Evolutionary conservation across 2,329 filamentous ascomycete genomes (phyloP).

Genomic region (Nemania sp.): DNA sequence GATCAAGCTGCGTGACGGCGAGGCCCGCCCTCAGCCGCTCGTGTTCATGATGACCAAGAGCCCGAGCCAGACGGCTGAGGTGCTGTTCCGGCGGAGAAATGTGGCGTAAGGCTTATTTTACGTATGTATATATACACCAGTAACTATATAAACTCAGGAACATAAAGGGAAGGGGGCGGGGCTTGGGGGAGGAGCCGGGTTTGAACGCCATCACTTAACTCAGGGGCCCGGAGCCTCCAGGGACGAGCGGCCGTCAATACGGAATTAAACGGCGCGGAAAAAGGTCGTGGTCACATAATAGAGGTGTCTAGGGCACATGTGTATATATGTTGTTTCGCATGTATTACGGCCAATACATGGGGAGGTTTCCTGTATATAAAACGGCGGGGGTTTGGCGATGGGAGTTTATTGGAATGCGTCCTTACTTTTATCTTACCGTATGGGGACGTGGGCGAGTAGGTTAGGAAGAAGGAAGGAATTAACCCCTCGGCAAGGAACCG

Average conservation of each 20-base stretch:
- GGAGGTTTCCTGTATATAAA: background rate
- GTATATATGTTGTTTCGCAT: constrained; percentile 19
- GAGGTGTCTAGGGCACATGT: constrained; percentile 2
- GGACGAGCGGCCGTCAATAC: constrained; percentile 11
- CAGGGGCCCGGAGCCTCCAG: constrained; percentile 33
- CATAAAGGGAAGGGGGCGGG: background rate
- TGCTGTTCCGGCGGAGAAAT: constrained; percentile 47
- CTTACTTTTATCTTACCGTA: background rate
- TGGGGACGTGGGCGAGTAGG: background rate
- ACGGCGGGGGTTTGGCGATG: background rate
- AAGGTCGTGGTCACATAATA: background rate
- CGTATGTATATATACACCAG: constrained; percentile 2
- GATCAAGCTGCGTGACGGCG: constrained; percentile 49
- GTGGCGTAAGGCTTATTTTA: background rate
- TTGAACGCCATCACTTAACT: constrained; percentile 13
- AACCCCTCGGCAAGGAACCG: background rate
- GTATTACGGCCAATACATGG: background rate
- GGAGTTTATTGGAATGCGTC: background rate
- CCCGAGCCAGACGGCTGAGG: constrained; percentile 50
- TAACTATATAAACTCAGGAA: background rate
- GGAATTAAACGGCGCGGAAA: background rate
- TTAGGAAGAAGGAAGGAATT: background rate
- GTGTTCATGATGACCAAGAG: constrained; percentile 53
- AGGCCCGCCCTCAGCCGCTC: constrained; percentile 45
- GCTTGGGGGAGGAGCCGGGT: background rate